phyloP scores from a whole-genome alignment of 192 early-diverging fungal species.

The Gigaspora rosea region DNA sequence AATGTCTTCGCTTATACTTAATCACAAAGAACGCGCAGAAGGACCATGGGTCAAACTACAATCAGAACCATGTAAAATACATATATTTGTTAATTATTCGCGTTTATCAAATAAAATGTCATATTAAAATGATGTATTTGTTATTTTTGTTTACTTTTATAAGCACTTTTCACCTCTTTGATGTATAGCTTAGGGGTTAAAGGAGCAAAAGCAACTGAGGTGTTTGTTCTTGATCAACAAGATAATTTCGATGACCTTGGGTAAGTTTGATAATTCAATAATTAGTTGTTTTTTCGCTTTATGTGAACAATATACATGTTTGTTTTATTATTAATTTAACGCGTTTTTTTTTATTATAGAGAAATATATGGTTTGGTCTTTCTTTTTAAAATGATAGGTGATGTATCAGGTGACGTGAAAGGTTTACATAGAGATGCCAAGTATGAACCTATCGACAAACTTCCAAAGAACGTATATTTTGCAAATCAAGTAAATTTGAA shows the following conservation, averaged over 20 bases:
- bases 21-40: not conserved
- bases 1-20: conserved; percentile 2
- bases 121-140: not conserved
- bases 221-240: conserved; percentile 48
- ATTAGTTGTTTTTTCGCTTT: too few relatives aligned
- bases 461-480: conserved; percentile 34
- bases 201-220: conserved; percentile 67
- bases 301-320: too few relatives aligned
- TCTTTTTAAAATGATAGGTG: conserved; percentile 55
- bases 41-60: conserved; percentile 60
- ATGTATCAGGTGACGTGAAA: not conserved
- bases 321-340: conserved; percentile 26
- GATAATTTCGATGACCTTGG: conserved; percentile 39
- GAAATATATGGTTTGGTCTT: conserved; percentile 66
- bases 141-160: not conserved
- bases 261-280: not conserved
- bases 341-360: conserved; percentile 26
- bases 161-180: conserved; percentile 63
- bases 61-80: conserved; percentile 56
- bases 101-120: not conserved
- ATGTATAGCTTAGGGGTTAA: conserved; percentile 61
- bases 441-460: conserved; percentile 3
- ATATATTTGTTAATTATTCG: not conserved
- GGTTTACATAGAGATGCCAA: conserved; percentile 24
- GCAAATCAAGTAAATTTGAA: conserved; percentile 37